Base-by-base conservation (phyloP, 2,329 filamentous ascomycete species). In the Onygena corvina region DNA sequence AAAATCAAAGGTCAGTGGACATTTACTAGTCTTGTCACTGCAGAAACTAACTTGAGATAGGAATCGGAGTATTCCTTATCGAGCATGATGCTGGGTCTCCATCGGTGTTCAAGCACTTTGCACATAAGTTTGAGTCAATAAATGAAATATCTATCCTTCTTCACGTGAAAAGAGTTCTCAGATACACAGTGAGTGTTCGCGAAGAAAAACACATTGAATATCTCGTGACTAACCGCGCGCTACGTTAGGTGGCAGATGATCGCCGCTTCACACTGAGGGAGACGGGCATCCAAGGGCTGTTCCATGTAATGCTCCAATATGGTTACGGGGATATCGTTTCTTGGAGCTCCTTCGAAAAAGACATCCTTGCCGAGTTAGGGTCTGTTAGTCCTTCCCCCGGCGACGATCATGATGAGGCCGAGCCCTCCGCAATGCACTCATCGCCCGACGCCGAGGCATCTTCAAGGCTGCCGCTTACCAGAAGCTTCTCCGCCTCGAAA, bases 61-160 rank as follows among this genome's bases (percentile, higher is more conserved):
- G 72, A 23, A 73, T 77, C 4, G 84, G 81, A 1, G 79, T 89
- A 49, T 88, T 86, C 68, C 87, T 89, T 61, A 84, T 89, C 66
- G 88, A 89, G 64, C 73, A 77, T 1, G 83, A 84, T 36, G 74
- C 77, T 31, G 74, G 75, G 3, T 77, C 76, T 0, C 83, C 81
- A 1, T 75, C 74, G 5, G 80, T 83, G 7, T 87, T 86, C 61
- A 76, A 79, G 2, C 81, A 88, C 47, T 88, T 87, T 59, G 70
- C 86, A 7, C 76, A 73, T 46, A 87, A 87, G 60, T 81, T 88
- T 53, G 76, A 76, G 42, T 77, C 80, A 0, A 70, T 76, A 3
- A 82, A 83, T 0, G 78, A 84, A 25, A 75, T 85, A 8, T 74
- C 77, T n/a, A 72, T 87, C 1, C 86, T 88, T 62, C 83, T 88